Conservation (phyloP, 225 moss, liverwort and hornwort genomes). For the Polytrichum commune region DNA sequence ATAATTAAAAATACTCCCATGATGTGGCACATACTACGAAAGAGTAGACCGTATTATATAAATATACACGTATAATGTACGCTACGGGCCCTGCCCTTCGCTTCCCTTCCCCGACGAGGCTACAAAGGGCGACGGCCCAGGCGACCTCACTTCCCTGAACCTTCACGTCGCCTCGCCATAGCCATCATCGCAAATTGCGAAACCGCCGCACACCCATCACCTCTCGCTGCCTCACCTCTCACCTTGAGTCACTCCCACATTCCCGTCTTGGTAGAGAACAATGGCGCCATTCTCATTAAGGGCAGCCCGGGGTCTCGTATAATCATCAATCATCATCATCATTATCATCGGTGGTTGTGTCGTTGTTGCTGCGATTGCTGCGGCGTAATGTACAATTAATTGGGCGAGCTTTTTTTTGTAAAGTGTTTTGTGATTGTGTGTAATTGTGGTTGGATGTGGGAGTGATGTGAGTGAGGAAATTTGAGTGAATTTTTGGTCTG, state of each 20-base stretch:
- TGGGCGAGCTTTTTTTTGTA: too few relatives aligned
- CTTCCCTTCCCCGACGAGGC: background rate
- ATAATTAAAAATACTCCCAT: background rate
- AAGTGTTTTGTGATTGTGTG: too few relatives aligned
- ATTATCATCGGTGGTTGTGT: too few relatives aligned
- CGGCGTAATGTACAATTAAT: too few relatives aligned
- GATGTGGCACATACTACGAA: background rate
- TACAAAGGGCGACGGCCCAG: constrained; percentile 1
- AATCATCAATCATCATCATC: too few relatives aligned
- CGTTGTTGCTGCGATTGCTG: too few relatives aligned
- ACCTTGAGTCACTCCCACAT: background rate
- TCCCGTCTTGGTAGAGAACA: too few relatives aligned
- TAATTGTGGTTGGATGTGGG: too few relatives aligned
- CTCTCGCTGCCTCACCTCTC: background rate
- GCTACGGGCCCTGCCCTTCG: background rate
- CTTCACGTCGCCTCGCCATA: background rate
- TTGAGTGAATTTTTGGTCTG: too few relatives aligned
- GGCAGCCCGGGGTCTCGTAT: too few relatives aligned
- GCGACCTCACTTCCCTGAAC: constrained; percentile 1
- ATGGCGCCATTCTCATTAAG: too few relatives aligned
- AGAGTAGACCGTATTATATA: background rate
- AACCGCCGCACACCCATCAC: background rate
- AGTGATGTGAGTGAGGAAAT: too few relatives aligned
- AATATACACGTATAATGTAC: background rate
- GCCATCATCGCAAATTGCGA: background rate